These are phyloP conservation scores for Backusella circina DNA, from an alignment of 192 early-diverging fungal genomes.

Conservation along the genomic window DNA sequence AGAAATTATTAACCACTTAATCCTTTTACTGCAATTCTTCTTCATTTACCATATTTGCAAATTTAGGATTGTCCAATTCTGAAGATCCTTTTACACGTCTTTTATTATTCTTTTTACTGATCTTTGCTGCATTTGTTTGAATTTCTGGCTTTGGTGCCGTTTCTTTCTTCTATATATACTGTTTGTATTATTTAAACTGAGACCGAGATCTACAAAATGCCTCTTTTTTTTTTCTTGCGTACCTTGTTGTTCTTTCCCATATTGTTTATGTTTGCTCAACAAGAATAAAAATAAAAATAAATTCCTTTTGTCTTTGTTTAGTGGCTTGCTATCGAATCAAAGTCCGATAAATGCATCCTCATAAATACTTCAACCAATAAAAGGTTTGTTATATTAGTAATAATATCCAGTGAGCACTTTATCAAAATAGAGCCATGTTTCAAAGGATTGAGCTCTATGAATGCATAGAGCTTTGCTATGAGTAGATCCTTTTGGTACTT, in stretches of 20 bases:
- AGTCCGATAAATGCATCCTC: background rate
- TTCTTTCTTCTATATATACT: background rate
- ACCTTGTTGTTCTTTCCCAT: background rate
- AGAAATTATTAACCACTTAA: too few species aligned
- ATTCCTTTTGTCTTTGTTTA: background rate
- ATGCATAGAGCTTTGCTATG: too few species aligned
- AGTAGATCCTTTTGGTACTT: too few species aligned
- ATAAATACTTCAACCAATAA: too few species aligned
- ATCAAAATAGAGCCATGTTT: too few species aligned
- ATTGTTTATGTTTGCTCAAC: background rate
- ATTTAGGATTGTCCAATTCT: constrained; percentile 9
- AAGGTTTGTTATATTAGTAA: too few species aligned
- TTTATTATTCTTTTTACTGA: constrained; percentile 3
- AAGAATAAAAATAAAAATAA: background rate
- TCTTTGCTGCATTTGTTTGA: background rate
- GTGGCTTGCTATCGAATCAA: background rate
- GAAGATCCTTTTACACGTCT: constrained; percentile 8
- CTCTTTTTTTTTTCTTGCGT: too few species aligned
- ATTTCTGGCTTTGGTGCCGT: background rate
- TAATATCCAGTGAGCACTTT: too few species aligned
- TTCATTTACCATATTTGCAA: background rate
- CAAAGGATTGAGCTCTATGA: too few species aligned
- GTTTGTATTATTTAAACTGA: background rate
- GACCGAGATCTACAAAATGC: background rate
- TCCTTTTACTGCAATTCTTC: background rate